Percentiles rank a stretch among this genome's conserved stretches.
Conservation (phyloP, 2,329 filamentous ascomycete genomes). For the Pleurostoma richardsiae region DNA sequence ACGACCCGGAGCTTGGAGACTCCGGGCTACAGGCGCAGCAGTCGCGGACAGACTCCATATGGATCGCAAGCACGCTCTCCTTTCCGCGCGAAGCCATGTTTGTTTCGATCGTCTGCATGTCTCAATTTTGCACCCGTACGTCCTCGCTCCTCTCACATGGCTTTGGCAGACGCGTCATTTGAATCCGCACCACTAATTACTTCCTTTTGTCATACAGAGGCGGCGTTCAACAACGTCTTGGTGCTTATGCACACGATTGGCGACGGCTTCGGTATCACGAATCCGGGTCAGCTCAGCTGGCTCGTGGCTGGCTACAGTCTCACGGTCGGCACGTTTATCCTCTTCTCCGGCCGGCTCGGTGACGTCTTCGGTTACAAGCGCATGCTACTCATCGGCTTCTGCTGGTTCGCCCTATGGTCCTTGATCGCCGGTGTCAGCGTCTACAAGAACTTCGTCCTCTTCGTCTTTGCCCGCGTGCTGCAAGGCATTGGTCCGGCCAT, state of each 20-base stretch:
- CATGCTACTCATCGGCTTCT: conserved; percentile 34
- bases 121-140: conserved; percentile 13
- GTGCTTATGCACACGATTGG: conserved; percentile 37
- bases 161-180: too few species aligned
- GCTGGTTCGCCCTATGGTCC: conserved; percentile 34
- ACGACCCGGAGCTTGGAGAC: too few species aligned
- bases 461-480: conserved; percentile 41
- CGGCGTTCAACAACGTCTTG: conserved; percentile 7
- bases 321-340: conserved; percentile 39
- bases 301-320: conserved; percentile 39
- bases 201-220: conserved; percentile 2
- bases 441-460: conserved; percentile 23
- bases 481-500: conserved; percentile 52
- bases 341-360: conserved; percentile 39
- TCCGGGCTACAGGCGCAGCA: neutral
- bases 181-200: neutral
- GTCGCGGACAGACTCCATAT: conserved; percentile 5
- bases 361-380: conserved; percentile 40
- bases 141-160: neutral
- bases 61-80: conserved; percentile 8
- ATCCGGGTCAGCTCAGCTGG: conserved; percentile 34
- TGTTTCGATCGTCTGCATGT: conserved; percentile 10
- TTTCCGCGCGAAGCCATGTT: conserved; percentile 10
- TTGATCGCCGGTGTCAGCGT: conserved; percentile 29
- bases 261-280: conserved; percentile 27